Conservation (phyloP, 2,329 filamentous ascomycete genomes). For the Malbranchea zuffiana region DNA sequence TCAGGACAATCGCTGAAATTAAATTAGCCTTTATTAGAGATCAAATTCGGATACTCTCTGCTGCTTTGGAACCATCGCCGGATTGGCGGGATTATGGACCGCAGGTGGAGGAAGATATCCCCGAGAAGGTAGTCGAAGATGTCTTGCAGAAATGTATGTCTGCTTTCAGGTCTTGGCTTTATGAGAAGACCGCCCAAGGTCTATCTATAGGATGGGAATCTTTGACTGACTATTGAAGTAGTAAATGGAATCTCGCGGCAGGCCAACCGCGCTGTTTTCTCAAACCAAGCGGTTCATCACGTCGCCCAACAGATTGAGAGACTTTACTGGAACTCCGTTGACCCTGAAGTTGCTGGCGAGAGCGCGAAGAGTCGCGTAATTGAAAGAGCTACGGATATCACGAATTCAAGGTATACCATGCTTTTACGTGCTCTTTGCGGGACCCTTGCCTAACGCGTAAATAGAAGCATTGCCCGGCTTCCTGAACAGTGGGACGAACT, state of each 20-base stretch:
- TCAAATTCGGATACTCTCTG: conserved; percentile 43
- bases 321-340: conserved; percentile 44
- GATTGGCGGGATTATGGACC: conserved; percentile 35
- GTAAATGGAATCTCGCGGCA: conserved; percentile 43
- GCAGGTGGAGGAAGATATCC: conserved; percentile 32
- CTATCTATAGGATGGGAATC: background rate
- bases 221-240: conserved; percentile 17
- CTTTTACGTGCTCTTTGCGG: background rate
- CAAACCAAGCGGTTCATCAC: conserved; percentile 44
- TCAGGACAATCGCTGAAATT: conserved; percentile 38
- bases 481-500: conserved; percentile 27
- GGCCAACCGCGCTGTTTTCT: conserved; percentile 45
- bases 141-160: conserved; percentile 40
- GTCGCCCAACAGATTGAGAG: conserved; percentile 46
- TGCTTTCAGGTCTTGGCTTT: no score
- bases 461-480: conserved; percentile 31
- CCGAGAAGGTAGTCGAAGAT: conserved; percentile 40
- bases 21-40: conserved; percentile 43
- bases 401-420: conserved; percentile 26
- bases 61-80: conserved; percentile 37
- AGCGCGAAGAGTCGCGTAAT: conserved; percentile 22
- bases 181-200: background rate
- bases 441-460: conserved; percentile 9
- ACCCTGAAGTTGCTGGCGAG: conserved; percentile 22
- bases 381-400: conserved; percentile 31